Evolutionary conservation across 164 flowering plant genomes (phyloP), one percentile per base, ranked within the genome.

Genomic region (Aristolochia contorta): DNA sequence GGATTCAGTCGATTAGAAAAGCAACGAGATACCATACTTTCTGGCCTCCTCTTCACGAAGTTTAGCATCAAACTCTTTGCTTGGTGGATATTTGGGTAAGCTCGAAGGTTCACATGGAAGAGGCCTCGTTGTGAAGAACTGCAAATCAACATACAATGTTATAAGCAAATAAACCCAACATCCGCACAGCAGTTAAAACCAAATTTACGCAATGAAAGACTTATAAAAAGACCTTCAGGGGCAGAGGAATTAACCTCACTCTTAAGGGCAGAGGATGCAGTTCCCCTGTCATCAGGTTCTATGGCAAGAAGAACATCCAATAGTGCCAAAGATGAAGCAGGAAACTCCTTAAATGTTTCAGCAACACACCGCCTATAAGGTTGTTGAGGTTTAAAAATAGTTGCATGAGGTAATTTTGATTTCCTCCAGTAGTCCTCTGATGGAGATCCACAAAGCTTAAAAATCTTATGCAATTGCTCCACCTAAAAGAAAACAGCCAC

Each of bases 391-490:
- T 82, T 89, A 65, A 89, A 89, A 46, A 85, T 80, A 52, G 97
- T 85, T 53, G 92, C 84, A 77, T 89, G 90, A 7, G 87, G 87
- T 72, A 85, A 66, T 67, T 76, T 87, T 69, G 90, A 81, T 62
- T 69, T 87, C 64, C 72, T 81, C 95, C 95, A 90, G 64, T 87
- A 90, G 41, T 80, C 95, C 65, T 87, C 97, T 14, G 92, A 80
- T 24, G 97, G 97, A 48, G 97, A 89, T 58, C 97, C 96, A 57
- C 96, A 89, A 58, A 89, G 92, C 78, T 87, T 90, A 78, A 90
- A 90, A 60, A 90, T 90, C 74, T 87, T 90, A 65, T 90, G 95
- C 61, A 90, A 73, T 73, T 90, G 97, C 68, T 90, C 97, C 64
- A 90, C 89, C 89, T 84, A 68, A 58, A 63, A 12, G 46, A 54